These are phyloP conservation scores for Spirogloea muscicola DNA, from an alignment of 139 green algal species.

Conservation along the genomic window DNA sequence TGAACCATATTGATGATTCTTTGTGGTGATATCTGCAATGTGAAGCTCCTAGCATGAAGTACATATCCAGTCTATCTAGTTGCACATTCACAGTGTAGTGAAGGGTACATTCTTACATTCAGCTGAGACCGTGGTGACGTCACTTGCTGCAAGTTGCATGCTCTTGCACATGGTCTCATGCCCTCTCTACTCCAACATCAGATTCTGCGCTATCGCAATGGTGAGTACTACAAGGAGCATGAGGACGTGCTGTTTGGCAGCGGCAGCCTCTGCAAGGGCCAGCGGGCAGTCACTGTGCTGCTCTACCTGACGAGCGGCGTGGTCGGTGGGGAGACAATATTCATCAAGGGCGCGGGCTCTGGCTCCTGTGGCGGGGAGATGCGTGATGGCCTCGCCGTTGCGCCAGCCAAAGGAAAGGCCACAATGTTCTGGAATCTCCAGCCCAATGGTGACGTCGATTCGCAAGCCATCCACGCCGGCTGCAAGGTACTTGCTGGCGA, in stretches of 20 bases:
- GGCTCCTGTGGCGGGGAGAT: not conserved
- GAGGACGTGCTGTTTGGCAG: slow-evolving; percentile 4
- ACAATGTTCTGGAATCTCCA: slow-evolving; percentile 2
- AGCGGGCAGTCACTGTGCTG: not conserved
- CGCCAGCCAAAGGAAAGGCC: not conserved
- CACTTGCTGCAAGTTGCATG: too few relatives aligned
- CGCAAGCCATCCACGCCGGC: not conserved
- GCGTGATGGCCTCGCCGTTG: not conserved
- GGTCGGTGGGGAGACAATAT: slow-evolving; percentile 4
- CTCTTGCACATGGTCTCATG: too few relatives aligned
- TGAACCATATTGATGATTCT: too few relatives aligned
- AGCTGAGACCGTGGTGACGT: too few relatives aligned
- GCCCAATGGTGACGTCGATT: not conserved
- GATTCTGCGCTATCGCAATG: slow-evolving; percentile 5
- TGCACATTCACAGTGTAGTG: not conserved
- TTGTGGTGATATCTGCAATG: too few relatives aligned
- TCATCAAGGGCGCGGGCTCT: not conserved
- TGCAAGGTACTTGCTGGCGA: slow-evolving; percentile 10
- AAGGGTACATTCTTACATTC: not conserved
- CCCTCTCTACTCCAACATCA: too few relatives aligned
- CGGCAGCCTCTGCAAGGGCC: too few relatives aligned
- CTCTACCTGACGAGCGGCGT: slow-evolving; percentile 10
- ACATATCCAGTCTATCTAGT: too few relatives aligned
- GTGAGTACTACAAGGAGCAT: slow-evolving; percentile 1
- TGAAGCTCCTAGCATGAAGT: too few relatives aligned